These are phyloP conservation scores for Dinochytrium kinnereticum DNA, from an alignment of 371 early-diverging fungal genomes.

Conservation along the genomic window DNA sequence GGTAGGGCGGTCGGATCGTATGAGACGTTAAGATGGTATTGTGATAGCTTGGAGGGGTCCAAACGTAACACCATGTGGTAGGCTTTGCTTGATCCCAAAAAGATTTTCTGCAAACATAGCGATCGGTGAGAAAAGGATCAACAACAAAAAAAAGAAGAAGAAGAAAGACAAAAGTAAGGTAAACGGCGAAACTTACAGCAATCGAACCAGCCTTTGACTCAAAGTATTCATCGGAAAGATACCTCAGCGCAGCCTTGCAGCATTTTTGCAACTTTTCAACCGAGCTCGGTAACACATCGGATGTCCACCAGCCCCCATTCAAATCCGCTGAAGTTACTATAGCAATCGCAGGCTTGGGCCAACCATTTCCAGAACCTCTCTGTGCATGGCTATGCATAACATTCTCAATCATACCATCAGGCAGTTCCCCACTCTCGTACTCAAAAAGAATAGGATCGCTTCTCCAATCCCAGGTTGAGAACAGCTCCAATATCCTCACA, in stretches of 20 bases:
- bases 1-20: constrained; percentile 29
- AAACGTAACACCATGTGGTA: constrained; percentile 72
- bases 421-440: constrained; percentile 66
- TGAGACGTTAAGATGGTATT: constrained; percentile 42
- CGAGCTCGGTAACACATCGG: constrained; percentile 56
- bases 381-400: neutral
- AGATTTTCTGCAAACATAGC: constrained; percentile 50
- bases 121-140: neutral
- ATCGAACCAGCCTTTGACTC: neutral
- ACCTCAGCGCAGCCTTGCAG: constrained; percentile 66
- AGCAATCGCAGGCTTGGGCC: constrained; percentile 11
- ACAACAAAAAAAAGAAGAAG: neutral
- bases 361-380: neutral
- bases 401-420: constrained; percentile 21
- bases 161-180: neutral
- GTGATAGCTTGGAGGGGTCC: constrained; percentile 34
- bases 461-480: constrained; percentile 77
- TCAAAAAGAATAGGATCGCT: constrained; percentile 78
- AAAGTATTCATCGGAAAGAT: neutral
- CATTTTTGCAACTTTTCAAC: constrained; percentile 64
- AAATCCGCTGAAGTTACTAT: constrained; percentile 67
- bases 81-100: constrained; percentile 71
- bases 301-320: constrained; percentile 63
- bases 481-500: constrained; percentile 70
- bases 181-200: constrained; percentile 44